A percentile compares a stretch with the other conserved stretches of the same genome.
Evolutionary conservation across 805 yeast genomes (phyloP).

Genomic region (Lachancea mirantina): DNA sequence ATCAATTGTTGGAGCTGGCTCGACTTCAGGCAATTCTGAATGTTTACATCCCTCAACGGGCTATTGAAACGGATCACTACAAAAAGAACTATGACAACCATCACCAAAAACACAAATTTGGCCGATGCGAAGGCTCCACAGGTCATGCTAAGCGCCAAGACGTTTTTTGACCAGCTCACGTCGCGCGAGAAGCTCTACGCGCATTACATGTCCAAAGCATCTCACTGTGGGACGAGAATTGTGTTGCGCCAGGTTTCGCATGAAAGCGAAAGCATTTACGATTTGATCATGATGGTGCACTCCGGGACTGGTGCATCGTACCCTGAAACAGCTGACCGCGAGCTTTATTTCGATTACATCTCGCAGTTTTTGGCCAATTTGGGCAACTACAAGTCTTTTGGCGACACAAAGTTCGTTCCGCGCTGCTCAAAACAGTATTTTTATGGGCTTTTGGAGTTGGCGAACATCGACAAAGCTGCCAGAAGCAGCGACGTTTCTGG

Average conservation of each 20-base stretch:
- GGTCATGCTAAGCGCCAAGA: constrained; percentile 53
- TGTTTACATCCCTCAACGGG: too few relatives aligned
- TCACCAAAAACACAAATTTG: constrained; percentile 22
- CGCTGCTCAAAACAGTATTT: constrained; percentile 43
- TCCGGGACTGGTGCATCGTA: constrained; percentile 42
- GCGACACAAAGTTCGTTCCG: constrained; percentile 83
- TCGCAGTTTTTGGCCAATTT: constrained; percentile 68
- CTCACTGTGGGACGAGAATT: constrained; percentile 76
- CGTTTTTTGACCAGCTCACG: constrained; percentile 60
- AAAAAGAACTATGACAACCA: constrained; percentile 1
- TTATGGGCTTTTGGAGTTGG: constrained; percentile 23
- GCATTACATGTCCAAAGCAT: constrained; percentile 74
- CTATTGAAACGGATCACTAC: neutral
- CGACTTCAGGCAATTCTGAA: too few relatives aligned
- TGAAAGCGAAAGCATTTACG: constrained; percentile 70
- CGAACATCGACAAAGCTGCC: constrained; percentile 36
- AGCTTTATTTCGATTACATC: constrained; percentile 56
- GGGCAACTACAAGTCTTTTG: constrained; percentile 81
- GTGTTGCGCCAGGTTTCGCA: constrained; percentile 76
- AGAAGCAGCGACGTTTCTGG: constrained; percentile 23
- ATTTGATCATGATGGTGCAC: constrained; percentile 59
- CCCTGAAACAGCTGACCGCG: constrained; percentile 33
- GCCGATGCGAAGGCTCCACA: constrained; percentile 67
- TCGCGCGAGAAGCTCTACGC: constrained; percentile 62
- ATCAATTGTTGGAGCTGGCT: too few relatives aligned